phyloP scores from a whole-genome alignment of 2,329 filamentous ascomycete genomes.

The Zalaria obscura region DNA sequence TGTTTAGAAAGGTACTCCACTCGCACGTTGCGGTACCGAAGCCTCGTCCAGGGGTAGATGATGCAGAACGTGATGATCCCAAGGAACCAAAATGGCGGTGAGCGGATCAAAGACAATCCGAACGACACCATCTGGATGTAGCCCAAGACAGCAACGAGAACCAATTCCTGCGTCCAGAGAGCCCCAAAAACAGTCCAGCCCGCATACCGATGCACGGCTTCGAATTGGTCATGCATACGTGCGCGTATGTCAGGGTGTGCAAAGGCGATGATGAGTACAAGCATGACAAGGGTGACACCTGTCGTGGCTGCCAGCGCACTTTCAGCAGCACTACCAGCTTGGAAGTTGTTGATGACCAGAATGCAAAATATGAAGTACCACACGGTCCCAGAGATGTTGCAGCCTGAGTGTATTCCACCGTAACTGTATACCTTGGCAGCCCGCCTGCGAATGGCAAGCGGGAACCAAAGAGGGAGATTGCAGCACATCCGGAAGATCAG shows the following conservation, averaged over 20 bases:
- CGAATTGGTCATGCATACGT: conserved; percentile 54
- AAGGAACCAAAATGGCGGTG: conserved; percentile 54
- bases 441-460: conserved; percentile 19
- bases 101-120: conserved; percentile 26
- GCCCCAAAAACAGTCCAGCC: conserved; percentile 55
- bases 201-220: conserved; percentile 55
- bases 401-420: conserved; percentile 25
- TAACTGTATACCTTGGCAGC: conserved; percentile 26
- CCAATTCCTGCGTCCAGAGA: conserved; percentile 50
- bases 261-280: conserved; percentile 45
- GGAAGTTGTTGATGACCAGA: conserved; percentile 15
- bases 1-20: conserved; percentile 57
- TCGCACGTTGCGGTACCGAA: conserved; percentile 52
- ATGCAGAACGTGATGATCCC: conserved; percentile 49
- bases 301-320: conserved; percentile 36
- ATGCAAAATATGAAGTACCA: conserved; percentile 31
- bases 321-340: conserved; percentile 3
- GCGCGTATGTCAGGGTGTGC: conserved; percentile 51
- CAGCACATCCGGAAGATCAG: conserved; percentile 19
- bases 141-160: conserved; percentile 35
- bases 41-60: conserved; percentile 57
- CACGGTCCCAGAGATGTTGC: conserved; percentile 20
- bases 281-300: conserved; percentile 43
- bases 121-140: conserved; percentile 17
- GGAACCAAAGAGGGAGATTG: conserved; percentile 17